Evolutionary conservation across 2,329 filamentous ascomycete genomes (phyloP), one percentile per base, ranked within the genome.

Genomic region (Phialophora macrospora): DNA sequence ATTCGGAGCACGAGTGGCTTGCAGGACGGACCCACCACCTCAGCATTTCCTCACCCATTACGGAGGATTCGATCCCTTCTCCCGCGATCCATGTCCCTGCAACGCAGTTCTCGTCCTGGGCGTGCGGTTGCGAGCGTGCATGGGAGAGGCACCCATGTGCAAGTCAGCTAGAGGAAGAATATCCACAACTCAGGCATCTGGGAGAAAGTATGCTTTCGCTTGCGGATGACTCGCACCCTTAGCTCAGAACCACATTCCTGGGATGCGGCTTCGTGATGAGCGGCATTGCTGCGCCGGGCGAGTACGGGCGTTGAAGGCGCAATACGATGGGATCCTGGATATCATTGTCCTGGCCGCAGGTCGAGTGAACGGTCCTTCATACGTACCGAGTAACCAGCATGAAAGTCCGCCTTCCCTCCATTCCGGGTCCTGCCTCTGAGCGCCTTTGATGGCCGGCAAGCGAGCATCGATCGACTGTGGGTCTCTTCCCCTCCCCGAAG

Each of bases 241-340:
- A 44, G 46, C 30, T 59, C 46, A 20, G 44, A 48, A 59, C 56
- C 56, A 49, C 46, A 49, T 34, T 44, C 44, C 30, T 59, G 56
- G 56, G 14, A 49, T 8, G 28, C 41, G 26, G 46, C 14, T 44
- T 32, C 17, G 46, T 59, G 38, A 17, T 41, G 38, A 41, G 38
- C 38, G 34, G 34, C 11, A 12, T 38, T 38, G 12, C 34, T 17
- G 14, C 34, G 34, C 14, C 34, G 34, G 34, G 34, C 34, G 34
- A 41, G 17, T 41, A 17, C 34, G 34, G 34, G 34, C 34, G 34
- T 5, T 17, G 34, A 41, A 17, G 14, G 34, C 14, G 14, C 4
- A 17, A 17, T 17, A 44, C 5, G 17, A 17, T n/a, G 38, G 17
- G 17, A 44, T 44, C 6, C 17, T 44, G 38, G 38, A 44, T 44